Percentiles rank a stretch among this genome's conserved stretches.
Evolutionary conservation across 352 stramenopile genomes (phyloP).

Genomic region (Phytophthora niederhauseri): DNA sequence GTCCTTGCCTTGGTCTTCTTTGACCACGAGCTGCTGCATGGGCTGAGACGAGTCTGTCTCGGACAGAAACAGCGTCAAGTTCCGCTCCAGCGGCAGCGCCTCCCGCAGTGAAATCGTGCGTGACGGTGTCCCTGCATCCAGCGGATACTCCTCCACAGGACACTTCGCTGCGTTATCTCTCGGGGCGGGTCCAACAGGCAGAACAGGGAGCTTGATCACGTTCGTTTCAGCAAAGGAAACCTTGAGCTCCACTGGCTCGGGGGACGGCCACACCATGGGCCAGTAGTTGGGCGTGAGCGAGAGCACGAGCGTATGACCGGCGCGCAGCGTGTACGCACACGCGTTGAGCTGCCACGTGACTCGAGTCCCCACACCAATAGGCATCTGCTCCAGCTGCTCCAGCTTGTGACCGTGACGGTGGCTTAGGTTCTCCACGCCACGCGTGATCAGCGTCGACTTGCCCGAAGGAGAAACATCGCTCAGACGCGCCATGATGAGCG

Average conservation of each 20-base stretch:
- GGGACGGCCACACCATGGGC: slow-evolving; percentile 58
- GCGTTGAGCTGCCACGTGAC: slow-evolving; percentile 49
- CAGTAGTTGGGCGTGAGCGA: slow-evolving; percentile 55
- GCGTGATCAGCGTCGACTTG: slow-evolving; percentile 49
- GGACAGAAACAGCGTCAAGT: slow-evolving; percentile 41
- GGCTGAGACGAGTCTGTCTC: slow-evolving; percentile 39
- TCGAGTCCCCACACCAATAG: slow-evolving; percentile 29
- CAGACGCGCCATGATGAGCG: slow-evolving; percentile 44
- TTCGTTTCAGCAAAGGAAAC: slow-evolving; percentile 39
- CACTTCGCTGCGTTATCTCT: slow-evolving; percentile 11
- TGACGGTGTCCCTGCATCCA: slow-evolving; percentile 37
- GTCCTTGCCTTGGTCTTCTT: slow-evolving; percentile 52
- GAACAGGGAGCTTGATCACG: slow-evolving; percentile 40
- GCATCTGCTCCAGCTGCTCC: slow-evolving; percentile 42
- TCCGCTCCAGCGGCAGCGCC: slow-evolving; percentile 37
- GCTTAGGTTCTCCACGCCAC: slow-evolving; percentile 52
- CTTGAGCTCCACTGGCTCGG: slow-evolving; percentile 40
- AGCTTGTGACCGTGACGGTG: slow-evolving; percentile 44
- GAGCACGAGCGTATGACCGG: slow-evolving; percentile 41
- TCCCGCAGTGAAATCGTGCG: slow-evolving; percentile 44
- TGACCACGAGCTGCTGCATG: slow-evolving; percentile 39
- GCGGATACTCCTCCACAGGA: slow-evolving; percentile 40
- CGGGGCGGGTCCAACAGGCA: slow-evolving; percentile 7
- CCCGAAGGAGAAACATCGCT: slow-evolving; percentile 52
- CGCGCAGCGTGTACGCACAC: slow-evolving; percentile 45